Conservation (phyloP, 2,329 filamentous ascomycete species). For the Didymella arachidicola region DNA sequence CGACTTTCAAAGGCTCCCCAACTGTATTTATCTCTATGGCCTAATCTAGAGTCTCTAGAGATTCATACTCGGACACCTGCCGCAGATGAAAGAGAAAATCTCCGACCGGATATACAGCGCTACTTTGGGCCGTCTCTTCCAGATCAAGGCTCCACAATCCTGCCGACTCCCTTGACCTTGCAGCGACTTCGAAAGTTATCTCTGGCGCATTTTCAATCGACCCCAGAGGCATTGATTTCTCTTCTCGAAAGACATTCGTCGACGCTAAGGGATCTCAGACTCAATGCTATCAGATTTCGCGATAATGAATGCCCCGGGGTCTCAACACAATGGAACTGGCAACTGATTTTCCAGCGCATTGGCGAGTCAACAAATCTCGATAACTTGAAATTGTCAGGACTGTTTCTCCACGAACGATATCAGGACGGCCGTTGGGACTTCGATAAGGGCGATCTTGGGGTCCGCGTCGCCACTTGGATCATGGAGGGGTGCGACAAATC, state of each 20-base stretch:
- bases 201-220: constrained; percentile 16
- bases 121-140: neutral
- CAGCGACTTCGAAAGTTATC: constrained; percentile 20
- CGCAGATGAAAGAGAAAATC: neutral
- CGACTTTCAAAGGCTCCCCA: neutral
- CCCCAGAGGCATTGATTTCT: constrained; percentile 3
- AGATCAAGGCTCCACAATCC: neutral
- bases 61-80: neutral
- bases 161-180: constrained; percentile 1
- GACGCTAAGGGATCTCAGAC: constrained; percentile 22
- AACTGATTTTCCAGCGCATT: neutral
- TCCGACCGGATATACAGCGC: neutral
- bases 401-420: neutral
- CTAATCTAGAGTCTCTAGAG: constrained; percentile 16
- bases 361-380: neutral
- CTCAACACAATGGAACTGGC: neutral
- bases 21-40: neutral
- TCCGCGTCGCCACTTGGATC: constrained; percentile 1
- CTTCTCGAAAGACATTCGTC: constrained; percentile 17
- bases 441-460: neutral
- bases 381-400: neutral
- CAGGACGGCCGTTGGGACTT: constrained; percentile 7
- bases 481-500: neutral
- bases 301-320: neutral
- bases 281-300: constrained; percentile 12